Percentiles rank a stretch among this genome's conserved stretches.
Conservation (phyloP, 371 early-diverging fungal genomes). For the Mucor velutinosus region DNA sequence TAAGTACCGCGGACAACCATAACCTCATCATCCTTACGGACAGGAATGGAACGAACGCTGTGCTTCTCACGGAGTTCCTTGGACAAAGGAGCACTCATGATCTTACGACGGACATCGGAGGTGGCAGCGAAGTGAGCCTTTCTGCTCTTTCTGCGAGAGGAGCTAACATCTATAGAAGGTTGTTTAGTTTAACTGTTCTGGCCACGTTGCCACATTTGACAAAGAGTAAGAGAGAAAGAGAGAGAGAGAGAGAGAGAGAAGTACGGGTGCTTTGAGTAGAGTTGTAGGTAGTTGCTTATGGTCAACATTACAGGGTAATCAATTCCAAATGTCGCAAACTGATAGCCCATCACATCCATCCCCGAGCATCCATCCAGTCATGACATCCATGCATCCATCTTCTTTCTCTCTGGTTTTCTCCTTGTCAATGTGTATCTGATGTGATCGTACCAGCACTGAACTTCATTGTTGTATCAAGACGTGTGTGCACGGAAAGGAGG, state of each 20-base stretch:
- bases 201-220: neutral
- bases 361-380: constrained; percentile 13
- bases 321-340: neutral
- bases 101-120: constrained; percentile 89
- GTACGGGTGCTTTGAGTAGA: neutral
- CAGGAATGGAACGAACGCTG: constrained; percentile 92
- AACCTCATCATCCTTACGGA: constrained; percentile 98
- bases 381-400: constrained; percentile 28
- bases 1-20: constrained; percentile 89
- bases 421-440: neutral
- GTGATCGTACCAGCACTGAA: constrained; percentile 38
- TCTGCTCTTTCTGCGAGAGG: constrained; percentile 94
- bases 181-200: neutral
- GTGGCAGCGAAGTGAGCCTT: constrained; percentile 98
- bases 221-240: neutral
- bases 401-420: constrained; percentile 10
- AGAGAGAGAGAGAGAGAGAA: neutral
- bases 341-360: neutral
- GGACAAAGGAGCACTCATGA: constrained; percentile 94
- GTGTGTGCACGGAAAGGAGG: constrained; percentile 23
- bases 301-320: neutral
- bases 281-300: neutral
- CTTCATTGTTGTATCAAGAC: constrained; percentile 35
- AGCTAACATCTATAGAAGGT: constrained; percentile 76
- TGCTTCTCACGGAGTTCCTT: constrained; percentile 98